A percentile compares a stretch with the other conserved stretches of the same genome.
phyloP scores from a whole-genome alignment of 2,329 filamentous ascomycete species.

The Diaporthe amygdali region DNA sequence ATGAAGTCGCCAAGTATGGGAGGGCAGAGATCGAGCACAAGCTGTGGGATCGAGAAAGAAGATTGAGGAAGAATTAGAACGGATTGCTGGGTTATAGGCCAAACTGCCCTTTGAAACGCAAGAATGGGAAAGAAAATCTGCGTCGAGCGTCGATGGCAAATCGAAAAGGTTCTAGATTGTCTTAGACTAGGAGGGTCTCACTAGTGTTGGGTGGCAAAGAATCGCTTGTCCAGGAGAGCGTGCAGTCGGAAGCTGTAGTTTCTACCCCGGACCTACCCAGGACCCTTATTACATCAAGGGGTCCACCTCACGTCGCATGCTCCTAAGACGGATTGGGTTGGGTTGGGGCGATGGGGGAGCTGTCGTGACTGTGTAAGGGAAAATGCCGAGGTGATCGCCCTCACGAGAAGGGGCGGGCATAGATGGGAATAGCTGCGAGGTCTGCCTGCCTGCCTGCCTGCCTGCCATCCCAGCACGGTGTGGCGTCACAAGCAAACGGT shows the following conservation, averaged over 20 bases:
- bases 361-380: background rate
- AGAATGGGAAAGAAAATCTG: background rate
- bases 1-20: background rate
- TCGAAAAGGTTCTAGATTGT: background rate
- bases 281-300: conserved; percentile 16
- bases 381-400: background rate
- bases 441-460: too few species aligned
- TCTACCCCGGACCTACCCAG: conserved; percentile 1
- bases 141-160: background rate
- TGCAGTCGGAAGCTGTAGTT: background rate
- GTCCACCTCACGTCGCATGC: background rate
- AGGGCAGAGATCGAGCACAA: conserved; percentile 12
- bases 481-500: background rate
- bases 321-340: background rate
- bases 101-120: background rate
- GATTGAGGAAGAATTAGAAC: background rate
- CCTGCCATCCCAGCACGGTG: too few species aligned
- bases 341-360: background rate
- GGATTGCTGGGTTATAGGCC: background rate
- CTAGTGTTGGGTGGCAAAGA: background rate
- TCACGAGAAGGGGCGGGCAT: too few species aligned
- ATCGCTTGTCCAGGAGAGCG: background rate
- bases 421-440: background rate
- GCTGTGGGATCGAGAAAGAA: conserved; percentile 1
- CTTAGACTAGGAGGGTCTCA: background rate